A percentile compares a stretch with the other conserved stretches of the same genome.
Conservation (phyloP, 305 asterid genomes). For the Vinca major region DNA sequence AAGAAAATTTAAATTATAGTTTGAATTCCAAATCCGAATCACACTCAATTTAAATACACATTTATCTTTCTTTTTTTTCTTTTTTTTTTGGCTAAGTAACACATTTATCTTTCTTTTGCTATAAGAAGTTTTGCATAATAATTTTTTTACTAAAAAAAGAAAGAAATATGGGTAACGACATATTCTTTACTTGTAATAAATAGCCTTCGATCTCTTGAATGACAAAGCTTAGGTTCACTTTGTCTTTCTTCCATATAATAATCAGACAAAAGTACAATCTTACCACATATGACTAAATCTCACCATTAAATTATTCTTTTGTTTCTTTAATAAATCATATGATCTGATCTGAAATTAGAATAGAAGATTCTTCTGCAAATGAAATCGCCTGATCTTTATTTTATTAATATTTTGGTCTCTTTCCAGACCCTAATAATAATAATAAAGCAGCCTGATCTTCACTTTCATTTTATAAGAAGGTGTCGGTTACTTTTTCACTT, state of each 20-base stretch:
- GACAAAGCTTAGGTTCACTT: constrained; percentile 51
- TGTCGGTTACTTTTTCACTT: constrained; percentile 81
- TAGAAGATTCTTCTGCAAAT: constrained; percentile 6
- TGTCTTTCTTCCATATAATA: constrained; percentile 32
- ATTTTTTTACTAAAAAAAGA: constrained; percentile 6
- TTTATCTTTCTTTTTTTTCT: too few species aligned
- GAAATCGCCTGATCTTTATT: constrained; percentile 3
- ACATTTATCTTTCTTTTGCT: too few species aligned
- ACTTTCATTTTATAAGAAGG: constrained; percentile 57
- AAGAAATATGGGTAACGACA: constrained; percentile 29
- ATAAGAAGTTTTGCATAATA: constrained; percentile 3
- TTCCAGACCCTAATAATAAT: constrained; percentile 1
- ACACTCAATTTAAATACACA: too few species aligned
- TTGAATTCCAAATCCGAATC: too few species aligned
- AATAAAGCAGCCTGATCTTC: constrained; percentile 44
- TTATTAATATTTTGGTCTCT: neutral
- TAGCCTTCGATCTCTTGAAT: constrained; percentile 61
- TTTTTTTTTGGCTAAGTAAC: too few species aligned
- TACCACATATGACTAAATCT: constrained; percentile 34
- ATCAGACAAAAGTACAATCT: constrained; percentile 73
- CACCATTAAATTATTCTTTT: constrained; percentile 12
- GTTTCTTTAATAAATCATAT: constrained; percentile 2
- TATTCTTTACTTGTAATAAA: constrained; percentile 73
- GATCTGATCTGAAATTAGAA: constrained; percentile 17
- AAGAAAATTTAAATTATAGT: too few species aligned